Percentiles rank a stretch among this genome's conserved stretches.
phyloP scores from a whole-genome alignment of 1,284 basidiomycete genomes.

The Vanrija pseudolonga region DNA sequence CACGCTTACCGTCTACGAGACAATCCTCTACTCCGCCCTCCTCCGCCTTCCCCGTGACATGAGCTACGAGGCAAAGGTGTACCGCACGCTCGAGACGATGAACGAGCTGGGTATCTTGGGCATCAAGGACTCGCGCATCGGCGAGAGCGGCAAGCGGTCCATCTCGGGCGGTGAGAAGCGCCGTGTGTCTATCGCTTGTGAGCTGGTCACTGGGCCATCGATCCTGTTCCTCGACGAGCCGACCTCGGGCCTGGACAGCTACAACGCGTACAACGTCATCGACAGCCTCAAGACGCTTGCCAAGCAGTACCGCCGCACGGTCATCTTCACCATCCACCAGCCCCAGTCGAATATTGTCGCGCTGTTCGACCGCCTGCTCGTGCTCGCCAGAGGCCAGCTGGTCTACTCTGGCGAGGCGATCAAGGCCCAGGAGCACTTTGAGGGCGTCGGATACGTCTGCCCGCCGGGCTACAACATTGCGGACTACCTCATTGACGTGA shows the following conservation, averaged over 20 bases:
- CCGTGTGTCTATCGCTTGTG: conserved; percentile 94
- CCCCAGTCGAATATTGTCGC: conserved; percentile 97
- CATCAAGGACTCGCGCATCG: conserved; percentile 86
- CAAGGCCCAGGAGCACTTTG: conserved; percentile 76
- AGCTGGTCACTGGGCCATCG: conserved; percentile 91
- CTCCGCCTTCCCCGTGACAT: conserved; percentile 87
- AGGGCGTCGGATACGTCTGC: conserved; percentile 72
- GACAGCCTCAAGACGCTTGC: conserved; percentile 83
- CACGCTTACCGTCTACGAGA: conserved; percentile 96
- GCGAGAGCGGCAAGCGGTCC: conserved; percentile 70
- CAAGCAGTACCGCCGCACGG: conserved; percentile 75
- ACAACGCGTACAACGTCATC: conserved; percentile 91
- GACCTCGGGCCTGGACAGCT: conserved; percentile 89
- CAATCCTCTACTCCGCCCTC: conserved; percentile 87
- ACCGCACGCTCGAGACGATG: conserved; percentile 90
- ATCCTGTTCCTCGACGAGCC: conserved; percentile 96
- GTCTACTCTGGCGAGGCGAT: conserved; percentile 75
- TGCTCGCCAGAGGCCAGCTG: conserved; percentile 77
- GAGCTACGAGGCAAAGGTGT: conserved; percentile 90
- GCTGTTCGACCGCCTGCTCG: conserved; percentile 84
- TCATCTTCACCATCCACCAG: conserved; percentile 96
- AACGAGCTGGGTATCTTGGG: conserved; percentile 88
- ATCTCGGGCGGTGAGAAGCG: conserved; percentile 96
- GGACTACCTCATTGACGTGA: conserved; percentile 88
- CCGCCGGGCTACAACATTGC: conserved; percentile 96